Evolutionary conservation across 2,329 filamentous ascomycete species (phyloP), one percentile per base, ranked within the genome.

Genomic region (Lecanicillium sp.): DNA sequence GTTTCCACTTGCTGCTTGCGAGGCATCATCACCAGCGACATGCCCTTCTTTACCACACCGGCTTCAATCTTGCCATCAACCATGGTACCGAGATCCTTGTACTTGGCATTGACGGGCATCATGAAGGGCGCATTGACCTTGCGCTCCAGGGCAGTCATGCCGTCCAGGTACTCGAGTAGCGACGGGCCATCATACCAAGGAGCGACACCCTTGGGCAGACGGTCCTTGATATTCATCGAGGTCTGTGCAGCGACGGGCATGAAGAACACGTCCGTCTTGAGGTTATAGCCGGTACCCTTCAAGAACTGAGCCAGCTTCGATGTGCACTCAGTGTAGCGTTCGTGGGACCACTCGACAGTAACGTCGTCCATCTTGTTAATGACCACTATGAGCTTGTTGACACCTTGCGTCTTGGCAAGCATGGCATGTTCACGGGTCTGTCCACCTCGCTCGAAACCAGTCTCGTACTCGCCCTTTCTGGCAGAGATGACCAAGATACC

Each of bases 351-450:
- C 56, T 95, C 79, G 37, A 98, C 94, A 3, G 92, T 98, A 10
- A 83, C 72, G 59, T 98, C 92, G 58, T 98, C 92, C 94, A 98
- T 98, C 74, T 98, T 98, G 78, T 98, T 98, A 59, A 96, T 89
- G 38, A 77, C 92, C 20, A 98, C 82, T 33, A 97, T 73, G 40
- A 98, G 75, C 68, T 96, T 96, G 74, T 94, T 94, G 44, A 98
- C 92, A 65, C 92, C 92, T 60, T 95, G 90, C 1, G 94, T 98
- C 69, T 97, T 95, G 50, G 94, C 94, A 58, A 98, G 74, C 72
- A 98, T 87, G 41, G 94, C 92, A 65, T 97, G 90, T 75, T 98
- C 92, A 59, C 92, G 79, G 39, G 92, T 98, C 64, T 98, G 92
- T 28, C 92, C 90, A 46, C 92, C 92, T 70, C 87, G 59, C 72